phyloP scores from a whole-genome alignment of 1,139 yeast species.

The Pneumocystis jirovecii region DNA sequence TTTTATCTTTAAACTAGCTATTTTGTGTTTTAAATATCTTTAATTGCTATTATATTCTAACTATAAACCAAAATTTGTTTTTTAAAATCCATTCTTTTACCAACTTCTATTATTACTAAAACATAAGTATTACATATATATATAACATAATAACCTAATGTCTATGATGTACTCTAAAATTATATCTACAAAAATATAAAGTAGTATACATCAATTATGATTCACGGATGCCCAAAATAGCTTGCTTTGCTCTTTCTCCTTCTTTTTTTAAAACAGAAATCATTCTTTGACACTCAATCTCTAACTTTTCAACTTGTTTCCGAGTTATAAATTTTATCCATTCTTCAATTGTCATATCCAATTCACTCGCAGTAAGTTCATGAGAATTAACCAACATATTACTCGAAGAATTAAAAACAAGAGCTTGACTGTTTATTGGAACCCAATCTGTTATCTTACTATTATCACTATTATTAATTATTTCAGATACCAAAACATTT shows the following conservation, averaged over 20 bases:
- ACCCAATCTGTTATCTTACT: background rate
- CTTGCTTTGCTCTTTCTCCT: slow-evolving; percentile 18
- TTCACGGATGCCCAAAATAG: background rate
- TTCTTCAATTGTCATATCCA: slow-evolving; percentile 51
- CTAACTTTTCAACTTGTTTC: slow-evolving; percentile 21
- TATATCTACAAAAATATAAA: background rate
- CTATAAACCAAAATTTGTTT: background rate
- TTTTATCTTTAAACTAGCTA: background rate
- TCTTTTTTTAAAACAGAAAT: slow-evolving; percentile 20
- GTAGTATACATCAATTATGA: background rate
- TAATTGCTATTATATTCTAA: background rate
- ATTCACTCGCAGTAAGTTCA: slow-evolving; percentile 38
- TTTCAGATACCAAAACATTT: background rate
- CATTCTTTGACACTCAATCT: slow-evolving; percentile 23
- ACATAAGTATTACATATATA: background rate
- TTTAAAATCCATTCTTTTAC: background rate
- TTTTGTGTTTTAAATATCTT: background rate
- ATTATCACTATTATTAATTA: background rate
- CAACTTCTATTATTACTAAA: background rate
- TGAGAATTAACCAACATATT: slow-evolving; percentile 36
- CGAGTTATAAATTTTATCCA: slow-evolving; percentile 44
- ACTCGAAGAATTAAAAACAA: slow-evolving; percentile 30
- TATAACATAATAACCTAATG: background rate
- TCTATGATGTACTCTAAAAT: background rate
- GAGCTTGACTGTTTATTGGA: slow-evolving; percentile 14